Evolutionary conservation across 257 asterid species (phyloP), one percentile per base, ranked within the genome.

Genomic region (Plantago ovata): DNA sequence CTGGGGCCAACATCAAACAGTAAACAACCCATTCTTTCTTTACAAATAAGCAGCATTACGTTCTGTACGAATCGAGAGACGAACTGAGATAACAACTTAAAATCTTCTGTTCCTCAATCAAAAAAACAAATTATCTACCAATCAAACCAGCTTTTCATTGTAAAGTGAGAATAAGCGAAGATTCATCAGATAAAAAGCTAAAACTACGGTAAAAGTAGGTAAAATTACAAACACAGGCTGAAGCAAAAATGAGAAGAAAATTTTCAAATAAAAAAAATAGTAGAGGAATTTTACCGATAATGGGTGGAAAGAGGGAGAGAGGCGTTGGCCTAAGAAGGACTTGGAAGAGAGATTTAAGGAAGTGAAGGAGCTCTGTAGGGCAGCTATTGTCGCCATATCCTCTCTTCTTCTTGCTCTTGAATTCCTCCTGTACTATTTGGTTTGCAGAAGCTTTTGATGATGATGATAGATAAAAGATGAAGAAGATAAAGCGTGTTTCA

Each of bases 341-440:
- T 65, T 87, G 71, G 85, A 47, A 24, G 90, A 81, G 51, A 85
- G 75, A 53, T 81, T 85, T 39, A 88, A 82, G 53, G 90, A 71
- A 21, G 90, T 66, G 20, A 88, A 85, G 16, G 93, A 81, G 81
- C 79, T 79, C 72, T 75, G 94, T 9, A 92, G 83, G 56, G 86
- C 77, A 52, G 88, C 94, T 53, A 86, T 91, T 86, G 80, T 42
- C 38, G 78, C 76, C 84, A 72, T 75, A 36, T 55, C 33, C 38
- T 44, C 21, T 19, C n/a, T n/a, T n/a, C n/a, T n/a, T n/a, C n/a
- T n/a, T n/a, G n/a, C n/a, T 40, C 36, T 49, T 20, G 13, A 3
- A 1, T 16, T 6, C 18, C 3, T 48, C 13, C 14, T 48, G 21
- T 10, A 13, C 19, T 16, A 28, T 47, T 50, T 50, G 55, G 55